Evolutionary conservation across 768 basidiomycete species (phyloP).

Genomic region (Lyophyllum semitale): DNA sequence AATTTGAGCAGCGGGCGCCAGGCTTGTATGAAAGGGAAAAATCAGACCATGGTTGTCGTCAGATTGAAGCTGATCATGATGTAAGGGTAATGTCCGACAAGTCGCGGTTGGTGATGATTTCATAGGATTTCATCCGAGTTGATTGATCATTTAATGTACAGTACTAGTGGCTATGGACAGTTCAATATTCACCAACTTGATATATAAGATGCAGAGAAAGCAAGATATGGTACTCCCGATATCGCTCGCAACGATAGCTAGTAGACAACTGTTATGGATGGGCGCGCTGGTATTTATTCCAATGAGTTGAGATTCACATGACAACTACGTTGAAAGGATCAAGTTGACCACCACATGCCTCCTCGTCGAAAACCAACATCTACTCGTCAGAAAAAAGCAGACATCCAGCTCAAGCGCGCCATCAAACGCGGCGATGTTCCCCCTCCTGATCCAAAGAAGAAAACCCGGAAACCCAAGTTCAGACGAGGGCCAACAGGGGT

Average conservation of each 20-base stretch:
- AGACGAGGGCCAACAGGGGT: slow-evolving; percentile 34
- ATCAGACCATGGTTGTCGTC: slow-evolving; percentile 17
- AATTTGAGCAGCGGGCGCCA: not conserved
- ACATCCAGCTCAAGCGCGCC: slow-evolving; percentile 79
- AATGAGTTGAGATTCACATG: no score
- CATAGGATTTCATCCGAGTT: no score
- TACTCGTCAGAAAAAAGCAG: slow-evolving; percentile 68
- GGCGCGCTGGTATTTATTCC: no score
- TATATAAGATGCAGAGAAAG: no score
- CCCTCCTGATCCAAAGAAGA: slow-evolving; percentile 34
- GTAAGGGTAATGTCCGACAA: slow-evolving; percentile 13
- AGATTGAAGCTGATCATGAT: slow-evolving; percentile 13
- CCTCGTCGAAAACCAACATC: slow-evolving; percentile 58
- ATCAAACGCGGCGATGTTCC: slow-evolving; percentile 77
- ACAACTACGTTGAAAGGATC: no score
- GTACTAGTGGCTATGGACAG: no score
- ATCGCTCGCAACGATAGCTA: no score
- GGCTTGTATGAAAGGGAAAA: not conserved
- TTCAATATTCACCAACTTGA: no score
- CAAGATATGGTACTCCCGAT: no score
- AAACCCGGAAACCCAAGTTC: slow-evolving; percentile 24
- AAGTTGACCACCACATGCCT: no score
- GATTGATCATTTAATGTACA: no score
- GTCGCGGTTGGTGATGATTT: slow-evolving; percentile 5
- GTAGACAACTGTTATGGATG: no score